These are phyloP conservation scores for Tetrahymena elliotti DNA, from an alignment of 73 alveolate species.

Conservation along the genomic window DNA sequence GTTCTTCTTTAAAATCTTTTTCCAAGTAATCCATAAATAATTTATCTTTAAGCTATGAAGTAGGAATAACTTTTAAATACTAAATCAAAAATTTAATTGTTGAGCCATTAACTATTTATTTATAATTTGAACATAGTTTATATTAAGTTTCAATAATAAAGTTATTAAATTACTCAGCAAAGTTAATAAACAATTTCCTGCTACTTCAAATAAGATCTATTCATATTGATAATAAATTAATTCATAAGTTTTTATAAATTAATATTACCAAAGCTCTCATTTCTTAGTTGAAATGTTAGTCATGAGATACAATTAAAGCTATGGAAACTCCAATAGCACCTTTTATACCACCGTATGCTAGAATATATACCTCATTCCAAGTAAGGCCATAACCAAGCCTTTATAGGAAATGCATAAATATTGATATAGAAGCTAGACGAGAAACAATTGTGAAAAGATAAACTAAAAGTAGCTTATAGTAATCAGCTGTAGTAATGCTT, in stretches of 20 bases:
- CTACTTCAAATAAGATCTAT: conserved; percentile 39
- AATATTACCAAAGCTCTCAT: conserved; percentile 44
- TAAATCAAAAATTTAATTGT: conserved; percentile 2
- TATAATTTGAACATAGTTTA: no score
- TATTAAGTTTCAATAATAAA: no score
- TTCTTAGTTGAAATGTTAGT: conserved; percentile 24
- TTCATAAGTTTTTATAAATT: no score
- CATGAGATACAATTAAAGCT: conserved; percentile 52
- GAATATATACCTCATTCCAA: conserved; percentile 26
- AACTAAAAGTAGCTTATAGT: conserved; percentile 35
- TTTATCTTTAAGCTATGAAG: conserved; percentile 18
- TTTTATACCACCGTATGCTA: conserved; percentile 58
- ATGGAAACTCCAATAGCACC: conserved; percentile 59
- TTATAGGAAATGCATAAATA: conserved; percentile 36
- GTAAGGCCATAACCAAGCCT: conserved; percentile 55
- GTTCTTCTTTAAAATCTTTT: conserved; percentile 28
- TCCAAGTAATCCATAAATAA: conserved; percentile 26
- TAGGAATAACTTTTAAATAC: conserved; percentile 6
- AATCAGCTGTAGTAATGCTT: conserved; percentile 34
- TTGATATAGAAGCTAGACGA: conserved; percentile 22
- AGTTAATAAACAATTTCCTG: conserved; percentile 50
- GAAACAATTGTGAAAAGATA: conserved; percentile 47
- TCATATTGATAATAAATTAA: not conserved
- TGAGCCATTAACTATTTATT: conserved; percentile 40
- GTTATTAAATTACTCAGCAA: not conserved